Conservation (phyloP, 352 stramenopile species). For the Phytophthora foliorum region DNA sequence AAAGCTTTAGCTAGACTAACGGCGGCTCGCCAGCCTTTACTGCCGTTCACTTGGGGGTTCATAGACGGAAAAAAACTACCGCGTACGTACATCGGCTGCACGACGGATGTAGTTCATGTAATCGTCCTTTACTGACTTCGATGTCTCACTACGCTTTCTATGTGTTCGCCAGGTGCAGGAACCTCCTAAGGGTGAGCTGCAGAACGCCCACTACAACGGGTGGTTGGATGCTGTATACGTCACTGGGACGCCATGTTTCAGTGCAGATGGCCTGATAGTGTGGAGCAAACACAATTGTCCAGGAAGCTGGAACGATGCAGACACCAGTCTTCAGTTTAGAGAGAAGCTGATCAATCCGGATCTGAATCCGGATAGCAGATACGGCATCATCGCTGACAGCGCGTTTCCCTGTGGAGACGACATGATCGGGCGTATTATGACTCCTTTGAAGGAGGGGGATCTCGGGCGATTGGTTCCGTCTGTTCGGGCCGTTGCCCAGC, state of each 20-base stretch:
- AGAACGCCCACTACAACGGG: conserved; percentile 32
- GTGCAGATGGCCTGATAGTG: conserved; percentile 22
- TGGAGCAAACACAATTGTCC: conserved; percentile 21
- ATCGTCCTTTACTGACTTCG: too few relatives aligned
- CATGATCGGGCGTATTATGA: conserved; percentile 1
- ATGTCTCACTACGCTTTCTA: background rate
- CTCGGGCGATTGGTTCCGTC: background rate
- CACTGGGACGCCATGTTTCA: conserved; percentile 19
- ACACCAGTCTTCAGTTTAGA: conserved; percentile 4
- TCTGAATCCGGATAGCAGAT: background rate
- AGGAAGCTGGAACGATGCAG: conserved; percentile 28
- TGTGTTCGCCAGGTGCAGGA: background rate
- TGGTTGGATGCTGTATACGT: conserved; percentile 24
- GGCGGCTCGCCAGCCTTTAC: background rate
- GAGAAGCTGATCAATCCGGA: background rate
- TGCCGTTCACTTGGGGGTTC: background rate
- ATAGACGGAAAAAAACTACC: background rate
- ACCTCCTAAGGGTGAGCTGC: background rate
- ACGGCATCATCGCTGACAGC: conserved; percentile 13
- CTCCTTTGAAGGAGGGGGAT: conserved; percentile 4
- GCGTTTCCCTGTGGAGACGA: conserved; percentile 5
- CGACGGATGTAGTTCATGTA: too few relatives aligned
- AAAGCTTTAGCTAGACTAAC: background rate
- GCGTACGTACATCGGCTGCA: background rate
- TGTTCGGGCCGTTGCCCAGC: background rate